Evolutionary conservation across 352 stramenopile species (phyloP), one percentile per base, ranked within the genome.

Genomic region (Phytophthora europaea): DNA sequence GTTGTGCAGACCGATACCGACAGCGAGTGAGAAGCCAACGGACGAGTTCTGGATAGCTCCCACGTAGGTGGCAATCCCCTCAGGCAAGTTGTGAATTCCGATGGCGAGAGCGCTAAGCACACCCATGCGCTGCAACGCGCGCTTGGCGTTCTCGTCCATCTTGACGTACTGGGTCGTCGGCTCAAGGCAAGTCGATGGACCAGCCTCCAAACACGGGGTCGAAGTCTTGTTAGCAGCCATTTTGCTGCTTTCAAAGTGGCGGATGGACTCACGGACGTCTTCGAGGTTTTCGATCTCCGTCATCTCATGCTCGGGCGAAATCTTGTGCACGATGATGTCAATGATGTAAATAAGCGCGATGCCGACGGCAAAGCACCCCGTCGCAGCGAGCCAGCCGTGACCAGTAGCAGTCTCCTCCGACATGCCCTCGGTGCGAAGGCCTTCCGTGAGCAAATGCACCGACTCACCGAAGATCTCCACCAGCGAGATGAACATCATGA

Each of bases 11-110:
- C 34, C 55, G 23, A 62, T 62, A 15, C 56, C 56, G 26, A 62
- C 20, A 10, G 56, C 56, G 15, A 62, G 36, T n/a, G 56, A 62
- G 22, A 62, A 38, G 8, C 56, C 56, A 2, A 62, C 56, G 33
- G 56, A 62, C 3, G 56, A 62, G 36, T 62, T 62, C 22, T 62
- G 34, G 20, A 62, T 51, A 7, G 56, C 34, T 13, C 56, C 56
- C 20, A 62, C 34, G 36, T 62, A 62, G 7, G 57, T 64, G 40
- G 57, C 57, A 23, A 64, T 64, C 9, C 57, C 57, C 26, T 98
- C 97, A 4, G 97, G 97, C 53, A 99, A 94, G 77, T 99, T 99
- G 85, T 99, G 97, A 55, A 99, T 79, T 12, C 76, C 94, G 67
- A 99, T 98, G 7, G 97, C 93, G 5, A 99, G 40, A 2, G 94